Base-by-base conservation (phyloP, 2,329 filamentous ascomycete genomes). In the Neofusicoccum laricinum region DNA sequence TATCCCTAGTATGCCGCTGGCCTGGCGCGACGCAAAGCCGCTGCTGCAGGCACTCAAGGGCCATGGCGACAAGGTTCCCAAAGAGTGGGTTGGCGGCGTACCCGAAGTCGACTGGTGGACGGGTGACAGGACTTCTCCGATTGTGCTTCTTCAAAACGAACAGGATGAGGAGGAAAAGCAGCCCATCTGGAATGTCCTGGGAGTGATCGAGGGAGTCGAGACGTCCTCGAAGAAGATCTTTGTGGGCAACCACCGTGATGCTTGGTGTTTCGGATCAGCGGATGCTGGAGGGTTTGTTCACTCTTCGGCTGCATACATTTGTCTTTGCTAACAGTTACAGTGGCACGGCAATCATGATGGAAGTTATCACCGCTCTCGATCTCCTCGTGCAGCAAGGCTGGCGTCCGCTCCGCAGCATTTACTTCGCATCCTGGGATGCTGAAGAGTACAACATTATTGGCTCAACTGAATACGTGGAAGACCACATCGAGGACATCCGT, bases 391-490 rank as follows among this genome's bases (percentile, higher is more conserved):
- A 83, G 15, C 86, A 88, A 64, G 94, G 93, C 61, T 99, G 95
- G 95, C 86, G 91, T 30, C 95, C 95, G 1, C 82, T 96, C 15
- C 89, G 95, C n/a, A 96, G 92, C 3, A 96, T 99, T 68, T 91
- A 96, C 75, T 98, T 99, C 76, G 93, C 93, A 72, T 97, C 92
- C 38, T 99, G 95, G 95, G 95, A 99, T 75, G 95, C 87, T 3
- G 90, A 90, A 69, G 92, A 94, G 76, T 98, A 97, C 80, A 97
- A 97, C 76, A 81, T 95, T 50, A 91, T 97, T 65, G 95, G 95
- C 8, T 96, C 92, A 11, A 98, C 95, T 1, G 95, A 99, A 76
- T 94, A 90, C 71, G 95, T 99, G 50, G 95, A 99, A 78, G 89
- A 90, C 51, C 89, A 94, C 69, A 82, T 92, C 32, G 88, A 93